These are phyloP conservation scores for Aspergillus leporis DNA, from an alignment of 495 filamentous ascomycete species.

Conservation along the genomic window DNA sequence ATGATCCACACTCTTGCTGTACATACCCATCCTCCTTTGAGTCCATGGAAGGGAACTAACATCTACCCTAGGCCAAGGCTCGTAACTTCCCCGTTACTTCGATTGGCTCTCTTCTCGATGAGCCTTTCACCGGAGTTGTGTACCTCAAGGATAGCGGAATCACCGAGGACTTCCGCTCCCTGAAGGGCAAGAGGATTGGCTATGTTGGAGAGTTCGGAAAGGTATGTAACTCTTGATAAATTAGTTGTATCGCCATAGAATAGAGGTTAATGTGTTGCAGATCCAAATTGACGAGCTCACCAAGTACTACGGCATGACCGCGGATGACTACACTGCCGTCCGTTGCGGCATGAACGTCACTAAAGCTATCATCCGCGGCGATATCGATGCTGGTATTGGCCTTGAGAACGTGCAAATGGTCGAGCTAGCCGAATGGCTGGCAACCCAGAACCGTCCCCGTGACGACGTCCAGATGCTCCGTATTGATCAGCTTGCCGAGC, in stretches of 20 bases:
- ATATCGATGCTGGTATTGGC: conserved; percentile 69
- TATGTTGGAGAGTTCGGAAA: conserved; percentile 76
- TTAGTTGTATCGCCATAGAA: background rate
- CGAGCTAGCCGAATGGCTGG: conserved; percentile 69
- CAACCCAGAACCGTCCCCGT: conserved; percentile 56
- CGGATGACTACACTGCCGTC: conserved; percentile 67
- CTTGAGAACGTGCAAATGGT: conserved; percentile 76
- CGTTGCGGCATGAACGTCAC: conserved; percentile 65
- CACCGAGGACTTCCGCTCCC: conserved; percentile 60
- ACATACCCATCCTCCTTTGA: conserved; percentile 20
- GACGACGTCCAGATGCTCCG: conserved; percentile 70
- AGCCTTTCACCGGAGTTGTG: conserved; percentile 72
- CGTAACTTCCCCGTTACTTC: conserved; percentile 68
- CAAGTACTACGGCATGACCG: conserved; percentile 69
- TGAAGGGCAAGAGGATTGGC: conserved; percentile 68
- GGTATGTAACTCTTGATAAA: conserved; percentile 15
- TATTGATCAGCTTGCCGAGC: conserved; percentile 70
- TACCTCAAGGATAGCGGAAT: conserved; percentile 70
- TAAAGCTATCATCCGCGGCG: conserved; percentile 63
- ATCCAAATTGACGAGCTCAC: conserved; percentile 76
- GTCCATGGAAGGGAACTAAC: background rate
- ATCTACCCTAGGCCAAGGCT: conserved; percentile 55
- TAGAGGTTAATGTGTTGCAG: conserved; percentile 20
- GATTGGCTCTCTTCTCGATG: conserved; percentile 67
- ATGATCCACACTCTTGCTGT: conserved; percentile 74